Percentiles rank a stretch among this genome's conserved stretches.
These are phyloP conservation scores for Cantharellus anzutake DNA, from an alignment of 768 basidiomycete genomes.

Conservation along the genomic window DNA sequence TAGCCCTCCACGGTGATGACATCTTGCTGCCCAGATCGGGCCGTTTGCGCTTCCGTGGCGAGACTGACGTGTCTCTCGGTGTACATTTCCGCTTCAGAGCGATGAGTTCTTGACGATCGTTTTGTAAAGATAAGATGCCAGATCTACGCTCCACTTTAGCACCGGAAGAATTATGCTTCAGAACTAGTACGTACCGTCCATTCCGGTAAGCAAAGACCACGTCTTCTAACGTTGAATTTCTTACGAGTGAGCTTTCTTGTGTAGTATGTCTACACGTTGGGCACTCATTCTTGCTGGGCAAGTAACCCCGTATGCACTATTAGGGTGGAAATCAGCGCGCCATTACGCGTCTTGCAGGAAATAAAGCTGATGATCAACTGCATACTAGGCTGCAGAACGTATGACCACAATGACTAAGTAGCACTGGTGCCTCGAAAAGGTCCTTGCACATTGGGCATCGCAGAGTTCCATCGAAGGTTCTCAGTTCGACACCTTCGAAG, in stretches of 20 bases:
- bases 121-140: not conserved
- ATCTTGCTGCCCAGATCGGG: not conserved
- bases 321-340: not conserved
- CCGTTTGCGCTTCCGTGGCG: not conserved
- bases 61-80: not conserved
- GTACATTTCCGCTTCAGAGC: not conserved
- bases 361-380: not conserved
- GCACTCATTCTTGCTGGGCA: slow-evolving; percentile 45
- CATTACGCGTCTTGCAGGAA: not conserved
- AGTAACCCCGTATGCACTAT: slow-evolving; percentile 50
- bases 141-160: not conserved
- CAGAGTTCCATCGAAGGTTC: slow-evolving; percentile 40
- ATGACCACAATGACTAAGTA: slow-evolving; percentile 49
- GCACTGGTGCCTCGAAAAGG: slow-evolving; percentile 52
- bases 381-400: slow-evolving; percentile 63
- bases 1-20: too few relatives aligned
- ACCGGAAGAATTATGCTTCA: not conserved
- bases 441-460: slow-evolving; percentile 66
- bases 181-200: slow-evolving; percentile 32
- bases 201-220: slow-evolving; percentile 49
- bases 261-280: slow-evolving; percentile 44
- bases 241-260: slow-evolving; percentile 43
- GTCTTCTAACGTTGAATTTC: slow-evolving; percentile 53
- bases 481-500: slow-evolving; percentile 41
- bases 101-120: not conserved